Conservation (phyloP, 1,284 basidiomycete species). For the Anthracocystis panici-leucophaei region DNA sequence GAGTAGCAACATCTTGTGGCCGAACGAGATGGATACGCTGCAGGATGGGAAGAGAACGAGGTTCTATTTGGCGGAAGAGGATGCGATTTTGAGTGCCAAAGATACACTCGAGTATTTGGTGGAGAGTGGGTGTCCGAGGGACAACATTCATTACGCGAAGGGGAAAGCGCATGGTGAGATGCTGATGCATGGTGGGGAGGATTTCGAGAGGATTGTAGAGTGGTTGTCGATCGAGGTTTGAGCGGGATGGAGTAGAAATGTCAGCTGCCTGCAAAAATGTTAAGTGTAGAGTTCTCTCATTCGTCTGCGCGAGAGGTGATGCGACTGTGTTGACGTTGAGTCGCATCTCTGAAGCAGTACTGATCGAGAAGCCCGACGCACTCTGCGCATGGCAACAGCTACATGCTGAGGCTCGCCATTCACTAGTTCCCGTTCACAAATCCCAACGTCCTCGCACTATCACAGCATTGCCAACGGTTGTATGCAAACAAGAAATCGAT, state of each 20-base stretch:
- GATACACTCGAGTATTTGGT: conserved; percentile 55
- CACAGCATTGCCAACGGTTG: neutral
- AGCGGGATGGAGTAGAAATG: neutral
- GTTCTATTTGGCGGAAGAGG: conserved; percentile 60
- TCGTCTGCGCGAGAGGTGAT: no score
- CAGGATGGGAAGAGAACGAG: conserved; percentile 29
- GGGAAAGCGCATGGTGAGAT: conserved; percentile 55
- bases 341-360: no score
- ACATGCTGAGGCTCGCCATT: no score
- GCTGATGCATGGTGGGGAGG: conserved; percentile 55
- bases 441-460: no score
- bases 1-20: conserved; percentile 62
- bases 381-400: no score
- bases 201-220: conserved; percentile 30
- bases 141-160: conserved; percentile 32
- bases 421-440: no score
- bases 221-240: conserved; percentile 44
- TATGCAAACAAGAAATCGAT: neutral
- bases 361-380: no score
- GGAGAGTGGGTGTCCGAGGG: conserved; percentile 47
- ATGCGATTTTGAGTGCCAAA: conserved; percentile 55
- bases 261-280: no score
- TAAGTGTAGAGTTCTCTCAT: no score
- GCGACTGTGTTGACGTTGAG: no score
- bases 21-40: conserved; percentile 57